Conservation (phyloP, 345 rosid genomes). For the Viola odorata region DNA sequence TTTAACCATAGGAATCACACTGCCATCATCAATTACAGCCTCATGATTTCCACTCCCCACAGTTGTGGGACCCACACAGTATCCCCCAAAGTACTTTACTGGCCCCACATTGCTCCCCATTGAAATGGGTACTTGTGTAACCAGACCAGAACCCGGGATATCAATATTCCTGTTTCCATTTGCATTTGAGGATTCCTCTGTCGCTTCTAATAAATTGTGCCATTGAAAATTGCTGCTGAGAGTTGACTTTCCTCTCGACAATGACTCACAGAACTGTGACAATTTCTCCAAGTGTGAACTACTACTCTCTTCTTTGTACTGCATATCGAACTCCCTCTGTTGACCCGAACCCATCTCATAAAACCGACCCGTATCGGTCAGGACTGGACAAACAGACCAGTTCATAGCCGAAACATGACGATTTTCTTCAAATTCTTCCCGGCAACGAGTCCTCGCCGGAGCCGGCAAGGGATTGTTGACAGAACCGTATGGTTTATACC, state of each 20-base stretch:
- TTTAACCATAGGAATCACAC: not conserved
- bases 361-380: not conserved
- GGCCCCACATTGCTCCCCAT: constrained; percentile 3
- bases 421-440: not conserved
- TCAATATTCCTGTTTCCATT: not conserved
- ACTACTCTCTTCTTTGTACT: constrained; percentile 2
- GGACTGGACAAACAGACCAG: not conserved
- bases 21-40: not conserved
- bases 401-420: not conserved
- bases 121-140: not conserved
- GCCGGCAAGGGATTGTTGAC: too few species aligned
- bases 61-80: not conserved
- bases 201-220: constrained; percentile 23
- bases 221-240: constrained; percentile 30
- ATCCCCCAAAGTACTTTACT: not conserved
- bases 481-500: too few species aligned
- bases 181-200: constrained; percentile 3
- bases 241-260: constrained; percentile 8
- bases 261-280: constrained; percentile 19
- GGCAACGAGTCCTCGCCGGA: not conserved
- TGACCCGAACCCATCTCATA: not conserved
- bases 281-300: constrained; percentile 6
- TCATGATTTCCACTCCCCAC: not conserved
- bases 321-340: not conserved
- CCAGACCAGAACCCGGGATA: constrained; percentile 4